Evolutionary conservation across 1,139 yeast species (phyloP), one percentile per base, ranked within the genome.

Genomic region (Saccharomycopsis hybrid): DNA sequence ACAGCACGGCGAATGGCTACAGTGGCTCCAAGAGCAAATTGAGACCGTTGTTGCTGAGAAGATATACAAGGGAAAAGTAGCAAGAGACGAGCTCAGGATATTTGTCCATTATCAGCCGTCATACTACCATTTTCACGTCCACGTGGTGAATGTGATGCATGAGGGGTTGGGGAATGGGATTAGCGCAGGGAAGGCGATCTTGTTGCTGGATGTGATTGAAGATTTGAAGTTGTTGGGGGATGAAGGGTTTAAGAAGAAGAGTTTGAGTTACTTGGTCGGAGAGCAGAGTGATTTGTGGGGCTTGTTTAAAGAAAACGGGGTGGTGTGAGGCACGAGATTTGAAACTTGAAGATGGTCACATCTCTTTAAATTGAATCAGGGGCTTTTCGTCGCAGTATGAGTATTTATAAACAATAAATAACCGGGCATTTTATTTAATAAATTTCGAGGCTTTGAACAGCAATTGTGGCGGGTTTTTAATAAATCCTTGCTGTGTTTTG

Each of bases 61-160:
- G 27, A 27, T 24, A 30, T 40, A 30, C 24, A 65, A 68, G 48
- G 28, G 31, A 5, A 76, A 4, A 75, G 77, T 1, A 69, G 70
- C 39, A 62, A 68, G 36, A 1, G 80, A 80, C 59, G 76, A 81
- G 57, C 64, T 90, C 58, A 76, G 95, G 55, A 64, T 88, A 1
- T 90, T 84, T 62, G 74, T 89, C 48, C 97, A 89, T 64, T 89
- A 92, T 64, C 97, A 90, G 56, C 99, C 99, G 0, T 86, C 96
- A 0, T 92, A 92, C 64, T 92, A 92, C 62, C 97, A 92, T 62
- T 83, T 92, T 71, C 98, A 92, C 63, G 74, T 92, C 37, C 98
- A 92, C 62, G 82, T 86, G n/a, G 95, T 89, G 28, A 85, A 84
- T 59, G 72, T 85, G 5, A 72, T 68, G 28, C 86, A 85, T 57